phyloP scores from a whole-genome alignment of 108 stramenopile genomes.

The Stephanodiscus minutulus region DNA sequence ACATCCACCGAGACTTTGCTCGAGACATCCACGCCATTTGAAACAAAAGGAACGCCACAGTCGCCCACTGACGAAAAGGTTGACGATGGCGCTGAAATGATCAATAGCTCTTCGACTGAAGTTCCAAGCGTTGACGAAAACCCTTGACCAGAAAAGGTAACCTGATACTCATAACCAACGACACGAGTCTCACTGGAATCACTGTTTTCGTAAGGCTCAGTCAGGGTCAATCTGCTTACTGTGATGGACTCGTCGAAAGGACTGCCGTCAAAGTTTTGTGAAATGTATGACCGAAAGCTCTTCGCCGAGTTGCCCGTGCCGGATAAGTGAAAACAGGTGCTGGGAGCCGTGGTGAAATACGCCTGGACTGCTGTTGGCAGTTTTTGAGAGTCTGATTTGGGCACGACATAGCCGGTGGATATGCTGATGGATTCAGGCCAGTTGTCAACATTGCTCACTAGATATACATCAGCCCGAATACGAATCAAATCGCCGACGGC shows the following conservation, averaged over 20 bases:
- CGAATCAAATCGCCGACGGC: slow-evolving; percentile 50
- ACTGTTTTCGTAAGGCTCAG: slow-evolving; percentile 25
- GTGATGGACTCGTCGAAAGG: slow-evolving; percentile 59
- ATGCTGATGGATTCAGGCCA: slow-evolving; percentile 40
- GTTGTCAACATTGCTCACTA: slow-evolving; percentile 35
- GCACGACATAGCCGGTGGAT: slow-evolving; percentile 20
- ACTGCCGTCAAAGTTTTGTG: slow-evolving; percentile 50
- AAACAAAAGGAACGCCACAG: slow-evolving; percentile 32
- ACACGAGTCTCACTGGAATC: slow-evolving; percentile 22
- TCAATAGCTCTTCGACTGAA: slow-evolving; percentile 47
- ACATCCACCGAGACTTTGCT: slow-evolving; percentile 35
- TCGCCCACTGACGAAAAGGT: slow-evolving; percentile 31
- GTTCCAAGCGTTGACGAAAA: slow-evolving; percentile 50
- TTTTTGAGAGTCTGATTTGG: slow-evolving; percentile 2
- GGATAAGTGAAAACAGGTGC: slow-evolving; percentile 51
- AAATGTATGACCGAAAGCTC: slow-evolving; percentile 46
- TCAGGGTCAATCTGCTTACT: slow-evolving; percentile 42
- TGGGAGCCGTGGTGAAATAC: slow-evolving; percentile 53
- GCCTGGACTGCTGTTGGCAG: slow-evolving; percentile 24
- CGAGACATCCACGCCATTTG: slow-evolving; percentile 40
- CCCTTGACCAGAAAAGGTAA: slow-evolving; percentile 58
- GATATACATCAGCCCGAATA: slow-evolving; percentile 28
- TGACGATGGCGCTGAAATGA: slow-evolving; percentile 39
- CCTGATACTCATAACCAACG: slow-evolving; percentile 45
- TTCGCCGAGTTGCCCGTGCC: slow-evolving; percentile 46